Evolutionary conservation across 805 yeast genomes (phyloP).

Genomic region (Saturnispora halmiae): DNA sequence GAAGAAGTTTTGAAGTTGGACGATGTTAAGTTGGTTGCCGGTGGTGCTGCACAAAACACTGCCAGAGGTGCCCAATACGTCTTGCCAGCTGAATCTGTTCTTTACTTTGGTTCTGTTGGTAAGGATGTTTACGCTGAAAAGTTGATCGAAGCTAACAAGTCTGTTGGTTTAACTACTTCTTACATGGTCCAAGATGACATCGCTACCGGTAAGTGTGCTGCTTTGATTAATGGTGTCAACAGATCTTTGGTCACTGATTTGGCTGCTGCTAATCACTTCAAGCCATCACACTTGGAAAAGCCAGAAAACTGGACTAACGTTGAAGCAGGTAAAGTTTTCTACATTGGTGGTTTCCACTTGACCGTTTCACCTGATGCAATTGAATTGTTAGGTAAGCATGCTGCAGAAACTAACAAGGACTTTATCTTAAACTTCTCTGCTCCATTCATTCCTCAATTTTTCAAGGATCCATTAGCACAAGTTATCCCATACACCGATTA

Average conservation of each 20-base stretch:
- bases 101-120: conserved; percentile 95
- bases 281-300: conserved; percentile 73
- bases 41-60: conserved; percentile 99
- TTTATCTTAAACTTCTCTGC: conserved; percentile 87
- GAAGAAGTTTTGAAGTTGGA: conserved; percentile 60
- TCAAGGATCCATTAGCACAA: conserved; percentile 80
- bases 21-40: conserved; percentile 72
- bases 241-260: conserved; percentile 93
- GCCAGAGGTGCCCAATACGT: conserved; percentile 97
- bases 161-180: conserved; percentile 80
- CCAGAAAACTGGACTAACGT: conserved; percentile 87
- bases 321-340: conserved; percentile 70
- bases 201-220: conserved; percentile 98
- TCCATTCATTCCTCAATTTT: conserved; percentile 92
- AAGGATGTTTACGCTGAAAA: conserved; percentile 79
- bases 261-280: conserved; percentile 97
- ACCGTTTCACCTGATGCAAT: conserved; percentile 97
- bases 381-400: conserved; percentile 81
- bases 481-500: conserved; percentile 81
- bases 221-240: conserved; percentile 71
- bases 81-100: conserved; percentile 72
- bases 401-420: conserved; percentile 34
- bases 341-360: conserved; percentile 98
- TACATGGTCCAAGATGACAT: conserved; percentile 70
- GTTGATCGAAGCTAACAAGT: conserved; percentile 70